phyloP scores from a whole-genome alignment of 352 stramenopile species.

The Globisporangium irregulare region DNA sequence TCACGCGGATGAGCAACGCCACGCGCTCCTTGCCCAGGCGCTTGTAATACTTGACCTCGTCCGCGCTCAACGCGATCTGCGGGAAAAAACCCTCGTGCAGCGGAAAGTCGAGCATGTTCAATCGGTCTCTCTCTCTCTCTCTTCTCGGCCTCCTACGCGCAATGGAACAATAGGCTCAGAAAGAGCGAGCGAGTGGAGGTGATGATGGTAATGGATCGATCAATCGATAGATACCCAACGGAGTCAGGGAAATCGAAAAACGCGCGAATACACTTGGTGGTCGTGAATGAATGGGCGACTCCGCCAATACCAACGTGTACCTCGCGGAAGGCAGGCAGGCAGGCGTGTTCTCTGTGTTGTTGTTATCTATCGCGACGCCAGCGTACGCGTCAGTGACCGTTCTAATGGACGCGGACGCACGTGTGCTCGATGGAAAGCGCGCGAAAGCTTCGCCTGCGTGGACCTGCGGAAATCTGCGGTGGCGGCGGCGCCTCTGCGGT shows the following conservation, averaged over 20 bases:
- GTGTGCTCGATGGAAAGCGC: not conserved
- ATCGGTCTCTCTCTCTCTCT: not conserved
- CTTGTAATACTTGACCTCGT: constrained; percentile 74
- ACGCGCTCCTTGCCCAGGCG: constrained; percentile 69
- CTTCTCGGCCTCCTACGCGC: not conserved
- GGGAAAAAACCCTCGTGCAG: constrained; percentile 76
- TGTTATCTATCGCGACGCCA: too few species aligned
- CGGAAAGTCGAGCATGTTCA: constrained; percentile 41
- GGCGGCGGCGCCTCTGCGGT: not conserved
- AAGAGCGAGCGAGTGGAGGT: not conserved
- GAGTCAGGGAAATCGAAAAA: constrained; percentile 4
- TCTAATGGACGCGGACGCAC: not conserved
- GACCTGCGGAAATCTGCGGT: not conserved
- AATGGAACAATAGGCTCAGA: constrained; percentile 10
- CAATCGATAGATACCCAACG: not conserved
- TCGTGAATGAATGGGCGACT: too few species aligned
- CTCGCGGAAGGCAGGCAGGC: too few species aligned
- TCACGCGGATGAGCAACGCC: constrained; percentile 57
- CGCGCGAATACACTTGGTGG: not conserved
- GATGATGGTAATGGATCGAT: not conserved
- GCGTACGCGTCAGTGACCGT: not conserved
- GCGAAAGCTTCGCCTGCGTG: not conserved
- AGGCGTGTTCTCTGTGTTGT: too few species aligned
- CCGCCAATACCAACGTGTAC: too few species aligned
- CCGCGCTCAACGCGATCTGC: constrained; percentile 64